Percentiles rank a stretch among this genome's conserved stretches.
These are phyloP conservation scores for Solidago caesia DNA, from an alignment of 129 eudicot species.

Conservation along the genomic window DNA sequence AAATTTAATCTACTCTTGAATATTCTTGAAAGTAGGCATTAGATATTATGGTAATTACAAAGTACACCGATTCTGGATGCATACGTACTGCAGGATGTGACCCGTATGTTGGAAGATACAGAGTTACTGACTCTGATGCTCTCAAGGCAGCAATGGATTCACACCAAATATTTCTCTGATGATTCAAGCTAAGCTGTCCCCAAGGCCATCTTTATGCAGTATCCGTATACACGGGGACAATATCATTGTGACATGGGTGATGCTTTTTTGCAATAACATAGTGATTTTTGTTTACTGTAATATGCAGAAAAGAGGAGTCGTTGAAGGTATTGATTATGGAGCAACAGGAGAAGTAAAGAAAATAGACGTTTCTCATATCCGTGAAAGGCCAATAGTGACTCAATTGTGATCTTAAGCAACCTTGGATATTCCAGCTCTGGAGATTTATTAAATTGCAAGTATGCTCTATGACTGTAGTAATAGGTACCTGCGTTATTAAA, in stretches of 20 bases:
- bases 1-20: too few relatives aligned
- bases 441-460: slow-evolving; percentile 84
- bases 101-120: slow-evolving; percentile 63
- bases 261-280: neutral
- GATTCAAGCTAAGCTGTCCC: slow-evolving; percentile 66
- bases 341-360: slow-evolving; percentile 85
- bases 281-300: neutral
- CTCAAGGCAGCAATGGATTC: slow-evolving; percentile 72
- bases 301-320: slow-evolving; percentile 69
- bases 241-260: neutral
- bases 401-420: slow-evolving; percentile 60
- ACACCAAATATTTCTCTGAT: slow-evolving; percentile 44
- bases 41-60: too few relatives aligned
- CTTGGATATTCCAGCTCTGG: slow-evolving; percentile 85
- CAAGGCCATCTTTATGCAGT: slow-evolving; percentile 63
- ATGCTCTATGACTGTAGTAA: neutral
- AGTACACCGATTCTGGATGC: neutral
- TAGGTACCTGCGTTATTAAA: neutral
- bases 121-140: slow-evolving; percentile 65
- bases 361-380: slow-evolving; percentile 61
- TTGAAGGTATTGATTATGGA: slow-evolving; percentile 70
- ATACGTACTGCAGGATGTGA: slow-evolving; percentile 41
- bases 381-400: slow-evolving; percentile 62
- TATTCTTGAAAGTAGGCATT: too few relatives aligned
- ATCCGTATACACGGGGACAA: slow-evolving; percentile 47